Conservation (phyloP, 2,329 filamentous ascomycete genomes). For the Xylaria sp. region DNA sequence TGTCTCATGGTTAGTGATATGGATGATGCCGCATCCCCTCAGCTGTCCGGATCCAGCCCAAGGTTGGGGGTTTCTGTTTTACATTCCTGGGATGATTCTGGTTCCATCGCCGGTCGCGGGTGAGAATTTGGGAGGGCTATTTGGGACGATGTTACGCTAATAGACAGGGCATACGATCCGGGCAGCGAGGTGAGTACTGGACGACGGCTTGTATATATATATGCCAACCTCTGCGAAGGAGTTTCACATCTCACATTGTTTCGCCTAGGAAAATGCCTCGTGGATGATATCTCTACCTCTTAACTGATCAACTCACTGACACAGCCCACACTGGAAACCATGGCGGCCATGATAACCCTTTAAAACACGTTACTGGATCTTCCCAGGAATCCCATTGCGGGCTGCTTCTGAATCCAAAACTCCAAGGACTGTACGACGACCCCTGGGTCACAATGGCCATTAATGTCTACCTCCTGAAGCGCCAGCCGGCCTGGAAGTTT, state of each 20-base stretch:
- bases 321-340: slow-evolving; percentile 35
- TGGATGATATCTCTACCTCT: slow-evolving; percentile 37
- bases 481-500: slow-evolving; percentile 27
- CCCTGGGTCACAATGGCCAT: slow-evolving; percentile 17
- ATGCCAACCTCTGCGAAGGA: slow-evolving; percentile 57
- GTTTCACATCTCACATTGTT: slow-evolving; percentile 43
- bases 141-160: slow-evolving; percentile 48
- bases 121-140: slow-evolving; percentile 47
- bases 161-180: slow-evolving; percentile 55
- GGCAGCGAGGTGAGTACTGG: slow-evolving; percentile 65
- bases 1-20: slow-evolving; percentile 43
- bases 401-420: slow-evolving; percentile 10
- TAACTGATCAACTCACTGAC: slow-evolving; percentile 36
- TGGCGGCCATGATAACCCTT: slow-evolving; percentile 1
- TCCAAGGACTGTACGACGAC: slow-evolving; percentile 13
- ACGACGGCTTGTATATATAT: slow-evolving; percentile 63
- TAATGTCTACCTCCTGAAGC: slow-evolving; percentile 7
- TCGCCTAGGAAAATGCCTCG: slow-evolving; percentile 41
- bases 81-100: slow-evolving; percentile 45
- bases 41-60: slow-evolving; percentile 55
- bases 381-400: slow-evolving; percentile 22
- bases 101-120: slow-evolving; percentile 46
- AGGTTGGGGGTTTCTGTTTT: slow-evolving; percentile 46
- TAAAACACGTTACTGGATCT: slow-evolving; percentile 22
- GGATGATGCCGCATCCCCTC: slow-evolving; percentile 49